Percentiles rank a stretch among this genome's conserved stretches.
Evolutionary conservation across 2,329 filamentous ascomycete genomes (phyloP).

Genomic region (Beauveria pseudobassiana): DNA sequence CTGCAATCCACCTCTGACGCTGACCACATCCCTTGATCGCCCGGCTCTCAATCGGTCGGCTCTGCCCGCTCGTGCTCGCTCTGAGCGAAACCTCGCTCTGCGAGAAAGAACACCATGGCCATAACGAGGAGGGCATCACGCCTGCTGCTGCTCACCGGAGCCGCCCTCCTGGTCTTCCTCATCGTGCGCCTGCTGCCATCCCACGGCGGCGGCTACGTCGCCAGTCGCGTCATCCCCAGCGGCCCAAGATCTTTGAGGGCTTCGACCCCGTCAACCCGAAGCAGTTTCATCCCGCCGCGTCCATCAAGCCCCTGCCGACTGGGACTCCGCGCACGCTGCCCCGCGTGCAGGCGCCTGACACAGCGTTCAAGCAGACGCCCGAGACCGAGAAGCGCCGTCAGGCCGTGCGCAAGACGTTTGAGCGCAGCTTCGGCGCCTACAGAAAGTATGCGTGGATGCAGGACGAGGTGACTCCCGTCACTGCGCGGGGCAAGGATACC

Average conservation of each 20-base stretch:
- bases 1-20: not conserved
- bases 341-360: slow-evolving; percentile 33
- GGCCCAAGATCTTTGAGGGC: slow-evolving; percentile 4
- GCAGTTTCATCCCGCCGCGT: slow-evolving; percentile 21
- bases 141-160: slow-evolving; percentile 16
- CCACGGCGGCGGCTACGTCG: slow-evolving; percentile 15
- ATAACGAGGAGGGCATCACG: slow-evolving; percentile 19
- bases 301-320: slow-evolving; percentile 30
- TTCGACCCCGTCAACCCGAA: slow-evolving; percentile 8
- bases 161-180: slow-evolving; percentile 17
- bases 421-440: slow-evolving; percentile 53
- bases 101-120: slow-evolving; percentile 10
- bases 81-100: not conserved
- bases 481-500: slow-evolving; percentile 41
- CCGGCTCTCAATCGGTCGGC: not conserved
- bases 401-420: slow-evolving; percentile 43
- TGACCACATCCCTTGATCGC: not conserved
- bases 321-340: slow-evolving; percentile 20
- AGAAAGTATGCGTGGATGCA: slow-evolving; percentile 53
- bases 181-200: slow-evolving; percentile 17
- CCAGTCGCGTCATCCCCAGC: slow-evolving; percentile 15
- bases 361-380: slow-evolving; percentile 20
- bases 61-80: not conserved
- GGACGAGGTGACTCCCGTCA: slow-evolving; percentile 53
- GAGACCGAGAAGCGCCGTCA: slow-evolving; percentile 27